Evolutionary conservation across 805 yeast species (phyloP), one percentile per base, ranked within the genome.

Genomic region (Millerago galiae): DNA sequence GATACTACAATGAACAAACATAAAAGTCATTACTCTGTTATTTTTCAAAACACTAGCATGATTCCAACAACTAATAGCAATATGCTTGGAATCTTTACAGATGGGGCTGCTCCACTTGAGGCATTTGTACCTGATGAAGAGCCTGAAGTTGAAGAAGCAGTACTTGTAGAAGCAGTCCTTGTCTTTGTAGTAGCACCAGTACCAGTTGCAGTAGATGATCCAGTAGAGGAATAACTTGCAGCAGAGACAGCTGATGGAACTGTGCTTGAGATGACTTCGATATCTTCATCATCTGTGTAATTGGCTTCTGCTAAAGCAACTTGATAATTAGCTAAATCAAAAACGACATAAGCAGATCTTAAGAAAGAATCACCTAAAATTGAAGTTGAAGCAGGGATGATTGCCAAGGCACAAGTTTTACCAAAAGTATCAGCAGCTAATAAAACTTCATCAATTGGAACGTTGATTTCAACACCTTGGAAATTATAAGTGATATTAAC

Each of bases 241-340:
- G 79, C 84, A 3, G 58, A 53, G 2, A 59, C 57, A 1, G 81
- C 82, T 31, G 69, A 62, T n/a, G 85, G 83, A 35, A 79, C 70
- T 11, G 67, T 47, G 2, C 56, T 44, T 5, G 62, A 46, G 33
- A 81, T 71, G 9, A 61, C 66, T 41, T 76, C 77, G 35, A 79
- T 68, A 43, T 75, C 59, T 34, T 59, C 63, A 6, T 55, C 58
- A 18, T 45, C 48, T 7, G 70, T 51, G 27, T 42, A 58, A 35
- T 59, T 64, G 3, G 70, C 79, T 47, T 70, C 75, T 4, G 79
- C 80, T 41, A 75, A 31, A 1, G 71, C 70, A 18, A 75, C 51
- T 41, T 67, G 66, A 24, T 60, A 52, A 33, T 64, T 60, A 28
- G 71, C 79, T 37, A 78, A 54, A 56, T 79, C 81, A 44, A 68